phyloP scores from a whole-genome alignment of 1,139 yeast species.

The Saccharomyces pastorianus region DNA sequence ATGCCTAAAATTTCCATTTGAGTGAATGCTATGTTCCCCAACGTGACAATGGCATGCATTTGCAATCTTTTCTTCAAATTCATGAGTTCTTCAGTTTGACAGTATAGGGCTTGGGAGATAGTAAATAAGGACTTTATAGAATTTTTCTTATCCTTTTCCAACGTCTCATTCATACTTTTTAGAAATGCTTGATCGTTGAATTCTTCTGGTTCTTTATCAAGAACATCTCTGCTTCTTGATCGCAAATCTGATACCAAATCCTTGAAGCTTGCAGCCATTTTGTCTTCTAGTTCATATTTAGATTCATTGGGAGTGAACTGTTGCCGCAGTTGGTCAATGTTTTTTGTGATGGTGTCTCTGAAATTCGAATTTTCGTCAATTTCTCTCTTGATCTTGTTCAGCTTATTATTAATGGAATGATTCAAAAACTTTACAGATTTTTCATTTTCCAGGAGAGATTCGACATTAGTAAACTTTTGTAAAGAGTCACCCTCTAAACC shows the following conservation, averaged over 20 bases:
- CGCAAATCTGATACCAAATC: conserved; percentile 17
- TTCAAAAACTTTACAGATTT: conserved; percentile 26
- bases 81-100: conserved; percentile 19
- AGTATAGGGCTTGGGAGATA: conserved; percentile 25
- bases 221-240: conserved; percentile 12
- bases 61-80: conserved; percentile 19
- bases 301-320: conserved; percentile 8
- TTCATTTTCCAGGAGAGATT: conserved; percentile 26
- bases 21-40: conserved; percentile 23
- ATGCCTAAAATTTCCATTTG: conserved; percentile 24
- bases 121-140: conserved; percentile 20
- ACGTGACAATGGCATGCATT: conserved; percentile 10
- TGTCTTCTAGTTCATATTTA: conserved; percentile 19
- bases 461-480: conserved; percentile 29
- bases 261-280: conserved; percentile 23
- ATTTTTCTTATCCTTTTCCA: conserved; percentile 14
- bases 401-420: conserved; percentile 20
- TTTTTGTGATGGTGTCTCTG: conserved; percentile 16
- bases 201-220: conserved; percentile 14
- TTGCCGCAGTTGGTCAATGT: conserved; percentile 15
- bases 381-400: conserved; percentile 23
- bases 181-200: conserved; percentile 5
- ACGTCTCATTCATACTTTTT: conserved; percentile 5
- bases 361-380: conserved; percentile 30
- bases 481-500: conserved; percentile 33